phyloP scores from a whole-genome alignment of 2,329 filamentous ascomycete species.

The Coniochaeta sp. region DNA sequence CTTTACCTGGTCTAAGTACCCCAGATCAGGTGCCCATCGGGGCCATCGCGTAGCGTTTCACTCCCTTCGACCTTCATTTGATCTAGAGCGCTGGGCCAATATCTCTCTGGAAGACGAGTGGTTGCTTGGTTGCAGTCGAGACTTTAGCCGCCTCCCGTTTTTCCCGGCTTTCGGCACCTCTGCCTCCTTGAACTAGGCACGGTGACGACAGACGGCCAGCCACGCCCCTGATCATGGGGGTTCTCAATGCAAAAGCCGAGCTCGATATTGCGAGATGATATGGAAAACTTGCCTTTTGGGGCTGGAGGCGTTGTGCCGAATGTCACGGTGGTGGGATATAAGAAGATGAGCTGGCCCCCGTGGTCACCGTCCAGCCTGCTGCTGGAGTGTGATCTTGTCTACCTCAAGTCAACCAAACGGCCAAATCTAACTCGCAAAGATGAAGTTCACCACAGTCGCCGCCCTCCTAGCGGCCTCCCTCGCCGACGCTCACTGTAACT shows the following conservation, averaged over 20 bases:
- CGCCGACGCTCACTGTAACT: conserved; percentile 12
- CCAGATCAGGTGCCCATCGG: neutral
- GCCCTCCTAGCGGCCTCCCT: conserved; percentile 8
- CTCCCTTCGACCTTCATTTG: neutral
- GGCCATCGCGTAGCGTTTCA: conserved; percentile 2
- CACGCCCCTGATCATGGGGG: no score
- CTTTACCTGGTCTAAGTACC: conserved; percentile 1
- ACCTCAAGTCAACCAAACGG: neutral
- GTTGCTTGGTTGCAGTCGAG: conserved; percentile 1
- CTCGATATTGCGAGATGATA: conserved; percentile 1
- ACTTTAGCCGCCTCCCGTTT: conserved; percentile 3
- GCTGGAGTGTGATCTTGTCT: neutral
- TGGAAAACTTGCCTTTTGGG: neutral
- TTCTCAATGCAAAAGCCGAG: conserved; percentile 1
- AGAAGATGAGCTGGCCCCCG: neutral
- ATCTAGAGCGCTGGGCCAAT: neutral
- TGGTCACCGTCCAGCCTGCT: neutral
- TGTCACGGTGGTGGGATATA: neutral
- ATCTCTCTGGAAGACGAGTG: neutral
- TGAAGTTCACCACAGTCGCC: conserved; percentile 6
- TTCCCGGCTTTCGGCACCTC: conserved; percentile 3
- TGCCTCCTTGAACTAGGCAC: neutral
- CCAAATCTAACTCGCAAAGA: neutral
- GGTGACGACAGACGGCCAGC: conserved; percentile 1
- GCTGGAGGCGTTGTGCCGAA: neutral